phyloP scores from a whole-genome alignment of 2,329 filamentous ascomycete genomes.

The Colletotrichum simmondsii region DNA sequence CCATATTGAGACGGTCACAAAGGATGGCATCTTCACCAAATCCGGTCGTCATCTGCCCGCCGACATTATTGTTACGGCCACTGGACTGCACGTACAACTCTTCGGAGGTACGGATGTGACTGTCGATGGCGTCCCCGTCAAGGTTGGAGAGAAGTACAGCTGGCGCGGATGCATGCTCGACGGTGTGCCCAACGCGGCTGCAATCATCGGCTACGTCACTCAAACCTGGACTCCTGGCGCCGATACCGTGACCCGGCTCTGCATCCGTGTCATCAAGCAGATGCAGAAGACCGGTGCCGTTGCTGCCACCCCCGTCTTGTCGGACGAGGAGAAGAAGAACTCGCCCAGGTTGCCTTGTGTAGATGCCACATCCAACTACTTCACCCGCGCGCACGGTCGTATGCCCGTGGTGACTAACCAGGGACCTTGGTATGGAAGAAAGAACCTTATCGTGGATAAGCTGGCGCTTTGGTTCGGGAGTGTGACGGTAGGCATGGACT shows the following conservation, averaged over 20 bases:
- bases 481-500: conserved; percentile 45
- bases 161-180: conserved; percentile 76
- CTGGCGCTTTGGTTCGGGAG: conserved; percentile 44
- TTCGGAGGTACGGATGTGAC: conserved; percentile 62
- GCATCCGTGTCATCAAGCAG: conserved; percentile 60
- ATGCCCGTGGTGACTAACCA: conserved; percentile 49
- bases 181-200: conserved; percentile 71
- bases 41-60: conserved; percentile 64
- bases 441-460: conserved; percentile 43
- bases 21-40: conserved; percentile 57
- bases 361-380: conserved; percentile 45
- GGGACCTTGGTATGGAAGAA: conserved; percentile 49
- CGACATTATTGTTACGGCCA: conserved; percentile 77
- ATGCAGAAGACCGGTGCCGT: conserved; percentile 50
- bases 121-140: conserved; percentile 64
- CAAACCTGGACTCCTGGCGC: conserved; percentile 76
- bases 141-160: conserved; percentile 61
- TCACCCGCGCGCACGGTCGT: conserved; percentile 47
- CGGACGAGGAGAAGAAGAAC: conserved; percentile 21
- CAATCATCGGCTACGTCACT: conserved; percentile 74
- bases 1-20: conserved; percentile 61
- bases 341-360: conserved; percentile 40
- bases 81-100: conserved; percentile 70
- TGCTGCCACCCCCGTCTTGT: conserved; percentile 14
- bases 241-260: conserved; percentile 61